Conservation (phyloP, 352 stramenopile genomes). For the Aphanomyces euteiches region DNA sequence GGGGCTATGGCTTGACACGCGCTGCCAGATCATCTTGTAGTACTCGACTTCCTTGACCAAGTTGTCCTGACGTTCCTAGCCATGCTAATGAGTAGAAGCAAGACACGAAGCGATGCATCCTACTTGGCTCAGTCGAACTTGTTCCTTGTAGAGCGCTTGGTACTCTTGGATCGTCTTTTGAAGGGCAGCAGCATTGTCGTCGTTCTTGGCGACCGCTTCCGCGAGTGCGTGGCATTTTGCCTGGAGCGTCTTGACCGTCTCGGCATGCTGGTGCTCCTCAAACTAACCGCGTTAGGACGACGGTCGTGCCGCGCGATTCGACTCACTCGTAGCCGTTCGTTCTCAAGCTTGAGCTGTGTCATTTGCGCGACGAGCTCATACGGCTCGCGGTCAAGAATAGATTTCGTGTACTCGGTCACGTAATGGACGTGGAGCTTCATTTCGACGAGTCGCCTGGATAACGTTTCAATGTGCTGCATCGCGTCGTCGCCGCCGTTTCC, state of each 20-base stretch:
- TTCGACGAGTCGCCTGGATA: conserved; percentile 68
- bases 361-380: conserved; percentile 66
- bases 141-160: conserved; percentile 73
- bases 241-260: conserved; percentile 39
- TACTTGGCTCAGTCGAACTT: conserved; percentile 72
- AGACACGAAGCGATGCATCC: background rate
- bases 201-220: conserved; percentile 63
- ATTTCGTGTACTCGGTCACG: conserved; percentile 56
- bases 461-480: conserved; percentile 41
- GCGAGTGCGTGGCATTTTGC: conserved; percentile 46
- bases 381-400: conserved; percentile 54
- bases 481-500: no score
- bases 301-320: no score
- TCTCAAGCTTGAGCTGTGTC: conserved; percentile 59
- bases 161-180: conserved; percentile 77
- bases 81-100: background rate
- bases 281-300: background rate
- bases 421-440: conserved; percentile 76
- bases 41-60: conserved; percentile 75
- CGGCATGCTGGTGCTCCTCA: conserved; percentile 17
- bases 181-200: conserved; percentile 68
- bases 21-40: conserved; percentile 66
- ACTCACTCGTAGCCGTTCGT: conserved; percentile 56
- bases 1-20: background rate
- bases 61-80: conserved; percentile 58